Percentiles rank a stretch among this genome's conserved stretches.
Evolutionary conservation across 805 yeast genomes (phyloP).

Genomic region (Ogataea trehalophila): DNA sequence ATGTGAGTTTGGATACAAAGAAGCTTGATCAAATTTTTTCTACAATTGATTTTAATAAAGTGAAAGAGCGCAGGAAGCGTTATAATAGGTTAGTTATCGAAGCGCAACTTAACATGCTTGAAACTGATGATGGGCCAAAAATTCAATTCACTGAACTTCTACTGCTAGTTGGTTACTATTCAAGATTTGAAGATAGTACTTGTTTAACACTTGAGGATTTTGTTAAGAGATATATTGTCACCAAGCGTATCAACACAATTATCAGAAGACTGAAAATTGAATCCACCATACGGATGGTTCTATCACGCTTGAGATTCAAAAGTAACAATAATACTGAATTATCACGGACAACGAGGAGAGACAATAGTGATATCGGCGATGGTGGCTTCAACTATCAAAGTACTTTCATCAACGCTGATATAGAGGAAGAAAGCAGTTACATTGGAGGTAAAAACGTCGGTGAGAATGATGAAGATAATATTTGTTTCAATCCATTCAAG

Average conservation of each 20-base stretch:
- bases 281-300: conserved; percentile 44
- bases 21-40: conserved; percentile 51
- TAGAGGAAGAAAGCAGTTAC: conserved; percentile 1
- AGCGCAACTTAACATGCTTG: conserved; percentile 48
- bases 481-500: conserved; percentile 19
- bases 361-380: background rate
- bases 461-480: conserved; percentile 7
- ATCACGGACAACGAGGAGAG: background rate
- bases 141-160: conserved; percentile 61
- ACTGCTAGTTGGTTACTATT: conserved; percentile 68
- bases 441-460: background rate
- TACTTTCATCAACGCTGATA: conserved; percentile 1
- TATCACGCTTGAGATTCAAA: conserved; percentile 43
- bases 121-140: conserved; percentile 53
- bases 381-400: background rate
- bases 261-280: conserved; percentile 37
- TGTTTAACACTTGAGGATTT: conserved; percentile 72
- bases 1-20: conserved; percentile 46
- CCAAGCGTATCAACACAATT: conserved; percentile 51
- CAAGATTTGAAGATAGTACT: conserved; percentile 69
- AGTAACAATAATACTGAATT: conserved; percentile 17
- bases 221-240: conserved; percentile 54
- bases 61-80: conserved; percentile 46
- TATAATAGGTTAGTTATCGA: no score
- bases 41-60: conserved; percentile 50